Base-by-base conservation (phyloP, 345 rosid genomes). In the Pistacia integerrima region DNA sequence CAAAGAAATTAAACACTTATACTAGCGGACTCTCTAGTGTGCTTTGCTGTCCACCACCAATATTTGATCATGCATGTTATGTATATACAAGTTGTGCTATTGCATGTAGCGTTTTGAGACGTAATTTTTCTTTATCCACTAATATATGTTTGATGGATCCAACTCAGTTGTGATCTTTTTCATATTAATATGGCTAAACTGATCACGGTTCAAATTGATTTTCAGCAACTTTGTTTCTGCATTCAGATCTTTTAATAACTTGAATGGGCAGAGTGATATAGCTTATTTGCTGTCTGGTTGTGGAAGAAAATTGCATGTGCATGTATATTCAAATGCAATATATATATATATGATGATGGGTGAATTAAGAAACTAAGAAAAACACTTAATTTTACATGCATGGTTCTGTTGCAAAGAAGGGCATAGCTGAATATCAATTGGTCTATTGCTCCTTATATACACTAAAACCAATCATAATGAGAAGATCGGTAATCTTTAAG, bases 11-110 rank as follows among this genome's bases (percentile, higher is more conserved):
- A 46, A 46, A 48, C 64, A 64, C 41, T 58, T 51, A 14, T 73
- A 70, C 66, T 14, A 52, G 52, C 12, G 11, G 35, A 73, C 33
- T 25, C 46, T 28, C 33, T 54, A 59, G 79, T 78, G 83, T 76
- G 82, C 22, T 80, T 80, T 64, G 86, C 86, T 84, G 90, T 82
- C 72, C 28, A 66, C 72, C 28, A 66, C 86, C 87, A 82, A 41
- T 69, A 55, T 78, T 64, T 30, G 56, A 72, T 70, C 36, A 38
- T 60, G 13, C 35, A 41, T 59, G 28, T 9, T 28, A n/a, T 20
- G 13, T 12, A 38, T 59, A 8, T 22, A 52, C 48, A 73, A 57
- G 48, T 30, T 48, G 30, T 11, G 46, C 30, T 61, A 2, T 28
- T 2, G 18, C 8, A 57, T n/a, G 22, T 36, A 7, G 20, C 30